Evolutionary conservation across 2,329 filamentous ascomycete species (phyloP).

Genomic region (Exutisphaerella laricina): DNA sequence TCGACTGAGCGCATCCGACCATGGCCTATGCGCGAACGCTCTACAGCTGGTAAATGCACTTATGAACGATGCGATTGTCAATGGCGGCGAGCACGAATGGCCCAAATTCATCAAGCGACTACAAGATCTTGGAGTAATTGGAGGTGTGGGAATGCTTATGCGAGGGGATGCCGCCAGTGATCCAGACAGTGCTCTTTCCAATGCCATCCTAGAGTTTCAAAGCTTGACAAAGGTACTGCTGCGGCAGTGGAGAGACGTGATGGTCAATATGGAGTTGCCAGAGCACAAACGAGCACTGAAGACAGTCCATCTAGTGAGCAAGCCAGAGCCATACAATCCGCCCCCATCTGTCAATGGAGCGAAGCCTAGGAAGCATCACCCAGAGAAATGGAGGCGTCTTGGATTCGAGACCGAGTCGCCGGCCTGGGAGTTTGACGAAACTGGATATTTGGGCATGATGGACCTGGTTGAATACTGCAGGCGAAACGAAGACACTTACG

Average conservation of each 20-base stretch:
- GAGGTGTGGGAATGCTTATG: conserved; percentile 85
- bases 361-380: conserved; percentile 61
- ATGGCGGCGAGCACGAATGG: conserved; percentile 77
- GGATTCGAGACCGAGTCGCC: conserved; percentile 91
- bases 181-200: conserved; percentile 77
- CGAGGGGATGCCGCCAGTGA: conserved; percentile 90
- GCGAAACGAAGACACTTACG: conserved; percentile 86
- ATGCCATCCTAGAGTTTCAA: conserved; percentile 89
- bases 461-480: conserved; percentile 90
- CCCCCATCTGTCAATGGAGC: conserved; percentile 25
- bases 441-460: conserved; percentile 94
- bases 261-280: conserved; percentile 75
- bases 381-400: conserved; percentile 86
- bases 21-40: conserved; percentile 91
- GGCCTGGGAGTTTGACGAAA: conserved; percentile 73
- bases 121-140: conserved; percentile 88
- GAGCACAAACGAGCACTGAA: conserved; percentile 87
- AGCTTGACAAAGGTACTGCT: conserved; percentile 48
- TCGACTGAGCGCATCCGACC: conserved; percentile 87
- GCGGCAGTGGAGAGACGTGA: conserved; percentile 79
- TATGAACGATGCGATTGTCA: conserved; percentile 83
- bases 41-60: conserved; percentile 92
- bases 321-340: conserved; percentile 52
- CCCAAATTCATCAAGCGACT: conserved; percentile 89
- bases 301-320: conserved; percentile 63